Evolutionary conservation across 2,329 filamentous ascomycete species (phyloP), one percentile per base, ranked within the genome.

Genomic region (Clonostachys rosea): DNA sequence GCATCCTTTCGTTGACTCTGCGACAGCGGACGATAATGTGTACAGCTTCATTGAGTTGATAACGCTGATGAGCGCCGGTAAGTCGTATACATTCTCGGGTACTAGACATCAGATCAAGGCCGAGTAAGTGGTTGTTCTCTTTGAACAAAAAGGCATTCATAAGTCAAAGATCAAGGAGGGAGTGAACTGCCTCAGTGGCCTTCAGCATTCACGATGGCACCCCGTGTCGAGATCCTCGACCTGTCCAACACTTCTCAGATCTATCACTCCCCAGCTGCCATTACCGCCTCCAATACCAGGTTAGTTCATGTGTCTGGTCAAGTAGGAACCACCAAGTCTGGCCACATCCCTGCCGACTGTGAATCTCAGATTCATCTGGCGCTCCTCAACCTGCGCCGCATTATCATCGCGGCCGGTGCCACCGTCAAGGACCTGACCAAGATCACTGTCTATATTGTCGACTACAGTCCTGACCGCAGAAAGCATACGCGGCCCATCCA

Each of bases 381-480:
- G 1, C 54, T 71, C 5, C 46, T 66, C 18, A 71, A 70, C 49
- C 54, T 73, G 9, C 61, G 59, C 42, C 61, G 61, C 14, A 50
- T 67, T 43, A 54, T 70, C 10, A 49, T 65, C 42, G 59, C 63
- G 3, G 62, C 65, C 2, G 67, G 68, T 1, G 61, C 68, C 6
- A 51, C 52, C 2, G 51, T 68, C 13, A 52, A 54, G 6, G 60
- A 74, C 48, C 66, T 74, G 18, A 57, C 61, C 12, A 72, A 73
- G 49, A 52, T 74, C 8, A 71, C 59, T 1, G 49, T 71, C 17
- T 71, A 66, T 46, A 69, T 75, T 39, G 71, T 75, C 47, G 57
- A 70, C 52, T 74, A 74, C 48, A 61, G 70, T 43, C 56, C 65
- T 1, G 47, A 50, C 5, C 54, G 63, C 3, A 59, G 67, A 6